Evolutionary conservation across 805 yeast species (phyloP), one percentile per base, ranked within the genome.

Genomic region (Saccharomycopsis capsularis): DNA sequence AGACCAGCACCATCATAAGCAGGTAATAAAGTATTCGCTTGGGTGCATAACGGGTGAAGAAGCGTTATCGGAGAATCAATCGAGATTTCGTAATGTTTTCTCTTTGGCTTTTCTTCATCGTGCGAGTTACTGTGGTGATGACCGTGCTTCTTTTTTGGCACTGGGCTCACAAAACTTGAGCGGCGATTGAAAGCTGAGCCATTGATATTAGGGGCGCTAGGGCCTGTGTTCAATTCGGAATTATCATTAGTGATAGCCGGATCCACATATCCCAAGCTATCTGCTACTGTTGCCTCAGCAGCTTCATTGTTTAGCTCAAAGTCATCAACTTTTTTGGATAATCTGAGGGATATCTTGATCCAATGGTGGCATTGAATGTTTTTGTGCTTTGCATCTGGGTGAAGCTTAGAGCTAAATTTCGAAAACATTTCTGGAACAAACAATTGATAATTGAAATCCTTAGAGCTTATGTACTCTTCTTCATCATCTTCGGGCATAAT

Each of bases 11-110:
- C 55, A 42, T 76, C 79, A 61, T 85, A 85, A 4, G 87, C 82
- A 3, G 95, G 95, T 40, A 85, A 65, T 35, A 85, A 63, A 1
- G 91, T 85, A 58, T 85, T 84, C 3, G 85, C 85, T 65, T 84
- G 95, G 1, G 87, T 84, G 54, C 96, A 87, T 43, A 77, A 67
- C 4, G 82, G 79, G 43, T 90, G 81, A 44, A 90, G 68, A 3
- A 93, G 71, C 59, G 85, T 95, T 52, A 93, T 81, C 3, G 99
- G 99, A 2, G 96, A 86, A 64, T 93, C 99, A 49, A 93, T 91
- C 51, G 88, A 81, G 40, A 93, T 85, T 67, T 93, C 99, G 62
- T 85, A 93, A 61, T 89, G 97, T 62, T 90, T 93, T 41, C 95
- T 71, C 49, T 23, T 57, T 53, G 22, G 65, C 61, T 46, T 59